Conservation (phyloP, 2,329 filamentous ascomycete species). For the Sarocladiaceae sp. region DNA sequence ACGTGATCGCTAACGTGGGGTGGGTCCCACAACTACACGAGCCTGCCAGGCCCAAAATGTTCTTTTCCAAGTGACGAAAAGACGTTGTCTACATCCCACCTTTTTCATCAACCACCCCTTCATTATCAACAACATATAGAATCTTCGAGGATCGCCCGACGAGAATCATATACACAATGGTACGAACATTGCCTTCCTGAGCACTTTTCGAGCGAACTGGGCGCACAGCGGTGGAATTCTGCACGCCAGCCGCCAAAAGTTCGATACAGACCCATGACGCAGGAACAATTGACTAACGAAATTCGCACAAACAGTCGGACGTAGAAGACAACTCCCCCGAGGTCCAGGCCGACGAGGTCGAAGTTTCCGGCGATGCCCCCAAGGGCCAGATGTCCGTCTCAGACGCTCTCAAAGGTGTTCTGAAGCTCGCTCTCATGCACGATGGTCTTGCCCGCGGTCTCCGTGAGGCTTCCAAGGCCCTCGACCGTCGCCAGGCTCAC, state of each 20-base stretch:
- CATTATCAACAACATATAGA: slow-evolving; percentile 28
- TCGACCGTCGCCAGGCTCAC: slow-evolving; percentile 97
- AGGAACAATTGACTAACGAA: not conserved
- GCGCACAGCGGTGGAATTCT: not conserved
- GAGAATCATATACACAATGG: slow-evolving; percentile 55
- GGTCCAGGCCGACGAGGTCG: slow-evolving; percentile 83
- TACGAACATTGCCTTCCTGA: slow-evolving; percentile 32
- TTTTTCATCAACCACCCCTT: slow-evolving; percentile 21
- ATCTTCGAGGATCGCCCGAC: slow-evolving; percentile 69
- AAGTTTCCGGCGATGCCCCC: slow-evolving; percentile 88
- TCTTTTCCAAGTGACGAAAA: not conserved
- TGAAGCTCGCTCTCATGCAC: slow-evolving; percentile 99
- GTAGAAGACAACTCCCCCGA: slow-evolving; percentile 98
- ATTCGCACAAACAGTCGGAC: slow-evolving; percentile 70
- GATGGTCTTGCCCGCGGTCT: slow-evolving; percentile 98
- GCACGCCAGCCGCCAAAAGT: not conserved
- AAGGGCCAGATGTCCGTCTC: slow-evolving; percentile 97
- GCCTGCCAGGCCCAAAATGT: not conserved
- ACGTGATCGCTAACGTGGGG: not conserved
- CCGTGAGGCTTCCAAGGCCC: slow-evolving; percentile 96
- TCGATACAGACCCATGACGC: not conserved
- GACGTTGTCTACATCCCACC: slow-evolving; percentile 20
- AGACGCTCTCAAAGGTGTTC: slow-evolving; percentile 96
- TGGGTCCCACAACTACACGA: too few relatives aligned
- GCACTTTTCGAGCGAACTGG: not conserved